A percentile compares a stretch with the other conserved stretches of the same genome.
phyloP scores from a whole-genome alignment of 148 eudicot genomes.

The Fagopyrum homotropicum region DNA sequence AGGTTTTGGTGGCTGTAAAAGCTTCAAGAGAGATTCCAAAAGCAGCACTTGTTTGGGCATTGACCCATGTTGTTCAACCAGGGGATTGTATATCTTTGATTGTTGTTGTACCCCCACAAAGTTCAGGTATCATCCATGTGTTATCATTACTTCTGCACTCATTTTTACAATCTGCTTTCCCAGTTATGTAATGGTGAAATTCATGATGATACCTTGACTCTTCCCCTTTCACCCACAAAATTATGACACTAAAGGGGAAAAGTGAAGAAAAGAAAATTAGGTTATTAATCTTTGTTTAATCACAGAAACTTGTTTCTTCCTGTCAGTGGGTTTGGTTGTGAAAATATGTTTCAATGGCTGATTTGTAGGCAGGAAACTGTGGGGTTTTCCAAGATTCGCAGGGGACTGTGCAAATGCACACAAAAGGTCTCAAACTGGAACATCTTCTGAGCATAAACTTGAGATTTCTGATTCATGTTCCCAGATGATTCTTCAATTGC shows the following conservation, averaged over 20 bases:
- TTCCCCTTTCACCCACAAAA: neutral
- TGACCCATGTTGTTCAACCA: constrained; percentile 98
- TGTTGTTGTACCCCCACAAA: constrained; percentile 71
- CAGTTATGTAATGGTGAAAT: neutral
- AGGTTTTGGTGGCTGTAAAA: constrained; percentile 89
- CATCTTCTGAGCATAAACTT: constrained; percentile 64
- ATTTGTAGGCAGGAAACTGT: constrained; percentile 61
- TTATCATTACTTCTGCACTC: neutral
- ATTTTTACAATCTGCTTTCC: neutral
- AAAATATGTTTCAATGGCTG: constrained; percentile 10
- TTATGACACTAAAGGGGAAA: neutral
- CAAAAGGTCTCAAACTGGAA: constrained; percentile 45
- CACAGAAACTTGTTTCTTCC: neutral
- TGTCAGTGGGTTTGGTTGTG: neutral
- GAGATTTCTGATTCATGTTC: constrained; percentile 89
- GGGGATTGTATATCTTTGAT: constrained; percentile 83
- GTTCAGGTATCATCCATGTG: constrained; percentile 42
- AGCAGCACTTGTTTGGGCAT: constrained; percentile 83
- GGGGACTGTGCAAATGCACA: constrained; percentile 89
- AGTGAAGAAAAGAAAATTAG: no score
- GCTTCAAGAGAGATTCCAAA: constrained; percentile 85
- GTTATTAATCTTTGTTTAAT: neutral
- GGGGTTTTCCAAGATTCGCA: constrained; percentile 90
- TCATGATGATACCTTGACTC: neutral
- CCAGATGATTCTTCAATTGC: constrained; percentile 96